Conservation (phyloP, 768 basidiomycete genomes). For the Agrocybe praecox region DNA sequence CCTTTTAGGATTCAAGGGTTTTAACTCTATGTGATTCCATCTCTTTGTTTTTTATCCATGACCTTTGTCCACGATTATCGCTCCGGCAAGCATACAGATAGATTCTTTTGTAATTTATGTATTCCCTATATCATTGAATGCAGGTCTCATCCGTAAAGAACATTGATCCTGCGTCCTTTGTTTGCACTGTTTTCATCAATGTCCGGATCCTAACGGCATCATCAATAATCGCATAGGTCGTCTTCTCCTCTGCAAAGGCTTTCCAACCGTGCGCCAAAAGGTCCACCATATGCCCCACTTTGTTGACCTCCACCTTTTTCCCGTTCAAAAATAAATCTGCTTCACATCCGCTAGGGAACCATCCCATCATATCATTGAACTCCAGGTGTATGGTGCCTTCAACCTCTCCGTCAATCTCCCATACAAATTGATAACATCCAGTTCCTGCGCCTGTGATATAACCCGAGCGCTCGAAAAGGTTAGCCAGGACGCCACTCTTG, state of each 20-base stretch:
- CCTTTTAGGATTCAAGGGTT: not conserved
- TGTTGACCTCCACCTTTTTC: constrained; percentile 13
- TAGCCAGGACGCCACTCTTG: constrained; percentile 29
- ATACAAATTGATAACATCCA: constrained; percentile 27
- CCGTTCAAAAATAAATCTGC: constrained; percentile 19
- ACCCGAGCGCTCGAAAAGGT: constrained; percentile 25
- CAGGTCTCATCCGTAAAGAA: not conserved
- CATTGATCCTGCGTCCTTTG: not conserved
- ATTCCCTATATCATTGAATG: not conserved
- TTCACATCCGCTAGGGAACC: constrained; percentile 2
- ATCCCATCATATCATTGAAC: not conserved
- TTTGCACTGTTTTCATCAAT: constrained; percentile 13
- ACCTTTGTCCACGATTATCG: not conserved
- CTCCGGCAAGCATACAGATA: not conserved
- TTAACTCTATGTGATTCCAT: not conserved
- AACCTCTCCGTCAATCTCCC: constrained; percentile 39
- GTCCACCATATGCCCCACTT: not conserved
- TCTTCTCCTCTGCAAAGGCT: constrained; percentile 15
- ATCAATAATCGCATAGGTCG: constrained; percentile 18
- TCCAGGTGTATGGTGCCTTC: constrained; percentile 24
- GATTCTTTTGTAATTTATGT: constrained; percentile 17
- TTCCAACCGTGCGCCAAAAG: constrained; percentile 5
- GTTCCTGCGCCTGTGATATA: constrained; percentile 9
- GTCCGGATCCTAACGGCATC: constrained; percentile 20
- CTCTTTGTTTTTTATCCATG: not conserved